Evolutionary conservation across 2,329 filamentous ascomycete species (phyloP).

Genomic region (Colletotrichum acutatum): DNA sequence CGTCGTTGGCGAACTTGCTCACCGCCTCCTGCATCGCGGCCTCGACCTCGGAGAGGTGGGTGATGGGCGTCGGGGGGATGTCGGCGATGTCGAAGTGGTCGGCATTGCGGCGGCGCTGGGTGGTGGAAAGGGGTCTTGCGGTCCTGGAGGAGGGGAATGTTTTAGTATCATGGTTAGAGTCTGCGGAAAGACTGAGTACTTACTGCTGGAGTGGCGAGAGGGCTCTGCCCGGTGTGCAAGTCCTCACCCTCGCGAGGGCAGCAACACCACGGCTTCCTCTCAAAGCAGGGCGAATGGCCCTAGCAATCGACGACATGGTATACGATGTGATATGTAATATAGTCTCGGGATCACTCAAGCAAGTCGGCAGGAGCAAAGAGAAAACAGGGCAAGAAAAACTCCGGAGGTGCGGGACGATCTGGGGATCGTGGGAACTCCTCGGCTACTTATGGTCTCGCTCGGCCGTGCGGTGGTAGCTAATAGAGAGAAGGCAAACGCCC

Average conservation of each 20-base stretch:
- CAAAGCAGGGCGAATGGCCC: conserved; percentile 63
- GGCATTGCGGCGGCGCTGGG: conserved; percentile 62
- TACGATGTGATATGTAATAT: conserved; percentile 23
- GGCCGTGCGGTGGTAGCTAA: conserved; percentile 18
- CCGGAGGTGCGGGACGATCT: background rate
- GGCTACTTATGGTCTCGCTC: conserved; percentile 27
- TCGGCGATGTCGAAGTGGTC: conserved; percentile 72
- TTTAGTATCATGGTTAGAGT: background rate
- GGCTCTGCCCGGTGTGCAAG: conserved; percentile 34
- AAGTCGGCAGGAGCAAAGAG: background rate
- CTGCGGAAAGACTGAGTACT: conserved; percentile 16
- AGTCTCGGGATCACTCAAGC: background rate
- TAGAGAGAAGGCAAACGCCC: background rate
- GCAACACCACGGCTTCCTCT: conserved; percentile 53
- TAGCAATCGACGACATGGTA: conserved; percentile 60
- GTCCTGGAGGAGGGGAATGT: conserved; percentile 38
- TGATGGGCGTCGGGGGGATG: conserved; percentile 90
- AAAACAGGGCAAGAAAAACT: conserved; percentile 16
- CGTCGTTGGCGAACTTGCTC: conserved; percentile 88
- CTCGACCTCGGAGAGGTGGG: conserved; percentile 91
- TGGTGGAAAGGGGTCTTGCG: conserved; percentile 69
- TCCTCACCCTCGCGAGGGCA: conserved; percentile 41
- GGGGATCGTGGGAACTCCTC: conserved; percentile 20
- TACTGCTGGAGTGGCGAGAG: conserved; percentile 44
- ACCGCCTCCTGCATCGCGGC: conserved; percentile 89